A percentile compares a stretch with the other conserved stretches of the same genome.
phyloP scores from a whole-genome alignment of 2,329 filamentous ascomycete genomes.

The Fusarium sp. region DNA sequence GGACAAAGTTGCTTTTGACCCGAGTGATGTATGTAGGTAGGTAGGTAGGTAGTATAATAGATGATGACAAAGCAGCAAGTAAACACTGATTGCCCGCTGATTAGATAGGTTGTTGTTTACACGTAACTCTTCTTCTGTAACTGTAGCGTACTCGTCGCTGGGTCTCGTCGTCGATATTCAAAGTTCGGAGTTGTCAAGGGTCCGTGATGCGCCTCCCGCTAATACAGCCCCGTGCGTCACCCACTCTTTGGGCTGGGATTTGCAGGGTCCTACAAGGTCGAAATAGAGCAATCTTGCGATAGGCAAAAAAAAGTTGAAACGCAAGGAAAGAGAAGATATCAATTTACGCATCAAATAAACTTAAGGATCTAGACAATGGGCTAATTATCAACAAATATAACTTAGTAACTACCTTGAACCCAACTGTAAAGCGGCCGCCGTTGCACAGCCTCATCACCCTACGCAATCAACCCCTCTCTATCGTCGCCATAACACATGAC shows the following conservation, averaged over 20 bases:
- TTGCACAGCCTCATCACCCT: constrained; percentile 44
- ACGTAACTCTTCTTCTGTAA: background rate
- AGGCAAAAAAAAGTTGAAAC: background rate
- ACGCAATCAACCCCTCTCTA: constrained; percentile 43
- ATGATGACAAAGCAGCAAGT: background rate
- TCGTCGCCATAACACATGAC: constrained; percentile 26
- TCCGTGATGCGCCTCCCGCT: constrained; percentile 32
- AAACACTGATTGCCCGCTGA: background rate
- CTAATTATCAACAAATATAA: background rate
- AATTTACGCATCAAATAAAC: background rate
- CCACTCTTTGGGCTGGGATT: constrained; percentile 20
- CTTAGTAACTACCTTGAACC: background rate
- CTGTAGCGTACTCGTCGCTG: background rate
- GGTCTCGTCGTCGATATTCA: background rate
- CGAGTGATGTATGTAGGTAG: background rate
- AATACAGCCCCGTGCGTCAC: constrained; percentile 39
- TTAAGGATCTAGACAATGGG: background rate
- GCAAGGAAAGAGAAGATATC: background rate
- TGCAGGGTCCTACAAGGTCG: constrained; percentile 21
- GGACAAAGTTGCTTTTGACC: background rate
- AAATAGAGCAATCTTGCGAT: background rate
- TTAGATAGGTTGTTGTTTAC: background rate
- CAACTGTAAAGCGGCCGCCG: constrained; percentile 14
- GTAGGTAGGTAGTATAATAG: background rate
- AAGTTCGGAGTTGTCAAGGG: constrained; percentile 23